A percentile compares a stretch with the other conserved stretches of the same genome.
Evolutionary conservation across 2,329 filamentous ascomycete genomes (phyloP).

Genomic region (Davidsoniella eucalypti): DNA sequence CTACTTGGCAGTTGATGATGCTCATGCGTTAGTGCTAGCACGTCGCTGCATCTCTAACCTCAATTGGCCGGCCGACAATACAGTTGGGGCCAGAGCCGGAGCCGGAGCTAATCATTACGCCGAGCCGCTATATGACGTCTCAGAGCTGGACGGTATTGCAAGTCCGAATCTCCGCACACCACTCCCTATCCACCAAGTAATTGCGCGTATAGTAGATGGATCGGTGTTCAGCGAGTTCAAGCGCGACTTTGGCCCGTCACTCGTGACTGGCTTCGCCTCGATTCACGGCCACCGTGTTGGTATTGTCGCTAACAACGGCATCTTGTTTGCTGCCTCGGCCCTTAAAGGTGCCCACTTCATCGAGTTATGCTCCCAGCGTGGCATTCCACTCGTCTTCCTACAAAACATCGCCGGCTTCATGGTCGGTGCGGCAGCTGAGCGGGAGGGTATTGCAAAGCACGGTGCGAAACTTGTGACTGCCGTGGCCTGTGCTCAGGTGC

Average conservation of each 20-base stretch:
- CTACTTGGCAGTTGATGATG: slow-evolving; percentile 86
- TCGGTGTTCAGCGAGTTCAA: slow-evolving; percentile 91
- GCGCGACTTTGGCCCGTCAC: slow-evolving; percentile 69
- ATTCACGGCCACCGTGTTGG: slow-evolving; percentile 86
- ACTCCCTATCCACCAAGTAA: slow-evolving; percentile 75
- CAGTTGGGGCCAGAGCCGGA: background rate
- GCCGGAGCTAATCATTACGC: slow-evolving; percentile 27
- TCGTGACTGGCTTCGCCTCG: slow-evolving; percentile 79
- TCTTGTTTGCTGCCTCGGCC: slow-evolving; percentile 75
- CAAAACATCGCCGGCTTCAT: slow-evolving; percentile 98
- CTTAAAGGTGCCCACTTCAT: slow-evolving; percentile 96
- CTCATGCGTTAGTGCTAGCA: slow-evolving; percentile 75
- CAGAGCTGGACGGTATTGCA: slow-evolving; percentile 75
- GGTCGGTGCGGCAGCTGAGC: slow-evolving; percentile 85
- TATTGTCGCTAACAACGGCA: slow-evolving; percentile 91
- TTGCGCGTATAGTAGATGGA: slow-evolving; percentile 82
- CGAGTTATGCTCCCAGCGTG: slow-evolving; percentile 78
- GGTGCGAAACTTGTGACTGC: slow-evolving; percentile 93
- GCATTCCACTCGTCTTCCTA: slow-evolving; percentile 79
- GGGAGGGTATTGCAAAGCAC: slow-evolving; percentile 92
- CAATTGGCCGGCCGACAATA: slow-evolving; percentile 49
- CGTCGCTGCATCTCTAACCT: slow-evolving; percentile 73
- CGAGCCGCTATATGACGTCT: slow-evolving; percentile 64
- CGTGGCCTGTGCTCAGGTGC: slow-evolving; percentile 83
- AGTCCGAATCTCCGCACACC: slow-evolving; percentile 78